Conservation (phyloP, 495 filamentous ascomycete genomes). For the Emericellopsis terricola region DNA sequence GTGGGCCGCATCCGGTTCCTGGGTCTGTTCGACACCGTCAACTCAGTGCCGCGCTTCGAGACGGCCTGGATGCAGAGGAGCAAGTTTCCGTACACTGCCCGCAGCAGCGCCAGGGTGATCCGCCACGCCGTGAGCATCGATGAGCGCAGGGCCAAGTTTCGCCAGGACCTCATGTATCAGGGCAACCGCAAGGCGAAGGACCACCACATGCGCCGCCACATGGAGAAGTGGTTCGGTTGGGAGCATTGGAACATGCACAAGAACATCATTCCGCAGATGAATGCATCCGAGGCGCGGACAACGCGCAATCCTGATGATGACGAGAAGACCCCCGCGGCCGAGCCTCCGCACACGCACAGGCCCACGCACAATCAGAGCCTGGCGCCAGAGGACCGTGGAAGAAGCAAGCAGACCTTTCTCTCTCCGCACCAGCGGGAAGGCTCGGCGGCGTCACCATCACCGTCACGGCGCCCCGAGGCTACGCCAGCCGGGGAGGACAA, state of each 20-base stretch:
- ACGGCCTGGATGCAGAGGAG: conserved; percentile 70
- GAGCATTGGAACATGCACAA: conserved; percentile 22
- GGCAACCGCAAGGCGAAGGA: conserved; percentile 15
- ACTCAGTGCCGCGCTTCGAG: conserved; percentile 69
- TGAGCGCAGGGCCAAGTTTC: conserved; percentile 52
- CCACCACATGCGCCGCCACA: conserved; percentile 14
- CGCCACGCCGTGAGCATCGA: conserved; percentile 67
- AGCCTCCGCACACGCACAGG: conserved; percentile 3
- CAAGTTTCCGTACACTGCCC: conserved; percentile 69
- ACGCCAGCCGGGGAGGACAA: background rate
- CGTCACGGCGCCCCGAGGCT: background rate
- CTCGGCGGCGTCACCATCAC: background rate
- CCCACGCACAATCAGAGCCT: conserved; percentile 7
- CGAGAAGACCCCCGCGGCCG: background rate
- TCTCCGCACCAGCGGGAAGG: background rate
- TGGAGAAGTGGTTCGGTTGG: conserved; percentile 4
- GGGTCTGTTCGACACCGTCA: conserved; percentile 61
- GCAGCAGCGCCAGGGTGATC: conserved; percentile 49
- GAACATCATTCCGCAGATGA: conserved; percentile 13
- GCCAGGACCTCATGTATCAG: conserved; percentile 57
- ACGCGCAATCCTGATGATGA: background rate
- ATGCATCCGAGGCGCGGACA: background rate
- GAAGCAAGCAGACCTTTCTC: background rate
- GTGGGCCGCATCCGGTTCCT: conserved; percentile 54
- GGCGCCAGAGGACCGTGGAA: background rate